Percentiles rank a stretch among this genome's conserved stretches.
Evolutionary conservation across 331 rosid genomes (phyloP).

Genomic region (Acacia pycnantha): DNA sequence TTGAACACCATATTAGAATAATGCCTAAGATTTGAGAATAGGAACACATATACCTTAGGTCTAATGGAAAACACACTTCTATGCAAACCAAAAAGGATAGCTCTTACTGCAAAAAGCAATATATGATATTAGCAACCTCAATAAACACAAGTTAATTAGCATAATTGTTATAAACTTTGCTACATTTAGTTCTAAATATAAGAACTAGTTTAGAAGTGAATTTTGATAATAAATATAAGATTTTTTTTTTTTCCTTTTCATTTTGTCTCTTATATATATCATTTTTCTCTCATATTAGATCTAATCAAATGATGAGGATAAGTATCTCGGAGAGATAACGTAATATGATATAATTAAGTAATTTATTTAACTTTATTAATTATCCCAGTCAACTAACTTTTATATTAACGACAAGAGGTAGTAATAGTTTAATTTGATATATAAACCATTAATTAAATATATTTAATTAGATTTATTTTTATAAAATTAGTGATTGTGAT

Average conservation of each 20-base stretch:
- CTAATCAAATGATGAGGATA: too few species aligned
- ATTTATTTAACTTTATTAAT: too few species aligned
- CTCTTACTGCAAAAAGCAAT: constrained; percentile 65
- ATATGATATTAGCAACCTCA: constrained; percentile 15
- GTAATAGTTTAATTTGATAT: not conserved
- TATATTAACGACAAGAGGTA: too few species aligned
- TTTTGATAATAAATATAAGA: too few species aligned
- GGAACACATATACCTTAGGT: constrained; percentile 54
- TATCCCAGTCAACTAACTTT: too few species aligned
- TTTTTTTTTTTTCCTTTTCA: too few species aligned
- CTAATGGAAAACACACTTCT: constrained; percentile 49
- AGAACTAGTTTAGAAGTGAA: too few species aligned
- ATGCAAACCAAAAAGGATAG: constrained; percentile 66
- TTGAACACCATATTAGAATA: not conserved
- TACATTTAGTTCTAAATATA: too few species aligned
- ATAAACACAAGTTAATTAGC: not conserved
- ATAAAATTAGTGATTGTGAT: not conserved
- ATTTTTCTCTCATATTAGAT: too few species aligned
- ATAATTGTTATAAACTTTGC: not conserved
- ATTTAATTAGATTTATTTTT: not conserved
- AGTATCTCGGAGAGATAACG: too few species aligned
- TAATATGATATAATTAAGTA: too few species aligned
- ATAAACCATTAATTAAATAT: not conserved
- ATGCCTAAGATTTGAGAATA: not conserved
- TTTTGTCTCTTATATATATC: too few species aligned